These are phyloP conservation scores for Epichloe baconii DNA, from an alignment of 2,329 filamentous ascomycete species.

Conservation along the genomic window DNA sequence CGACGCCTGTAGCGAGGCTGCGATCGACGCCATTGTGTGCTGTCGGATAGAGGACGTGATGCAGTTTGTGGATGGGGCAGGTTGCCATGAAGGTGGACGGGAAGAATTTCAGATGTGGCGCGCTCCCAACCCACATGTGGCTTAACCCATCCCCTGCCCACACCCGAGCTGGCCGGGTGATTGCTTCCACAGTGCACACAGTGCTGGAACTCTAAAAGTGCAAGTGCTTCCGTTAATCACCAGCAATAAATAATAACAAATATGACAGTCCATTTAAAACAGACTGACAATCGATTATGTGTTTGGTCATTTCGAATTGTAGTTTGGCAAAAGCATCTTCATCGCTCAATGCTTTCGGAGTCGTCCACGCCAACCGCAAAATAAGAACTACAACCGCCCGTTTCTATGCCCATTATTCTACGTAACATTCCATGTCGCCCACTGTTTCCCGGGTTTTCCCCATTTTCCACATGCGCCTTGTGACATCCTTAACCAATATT, in stretches of 20 bases:
- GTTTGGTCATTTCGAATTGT: background rate
- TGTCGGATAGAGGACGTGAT: constrained; percentile 10
- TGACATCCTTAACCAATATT: constrained; percentile 15
- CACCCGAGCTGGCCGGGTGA: background rate
- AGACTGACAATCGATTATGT: background rate
- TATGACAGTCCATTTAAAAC: background rate
- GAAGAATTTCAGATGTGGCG: constrained; percentile 22
- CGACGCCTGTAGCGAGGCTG: constrained; percentile 60
- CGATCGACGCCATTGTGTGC: constrained; percentile 48
- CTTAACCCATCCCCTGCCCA: constrained; percentile 9
- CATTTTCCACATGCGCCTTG: constrained; percentile 15
- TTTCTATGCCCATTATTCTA: constrained; percentile 10
- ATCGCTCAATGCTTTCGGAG: background rate
- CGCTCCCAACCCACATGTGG: constrained; percentile 11
- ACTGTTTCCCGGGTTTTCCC: constrained; percentile 9
- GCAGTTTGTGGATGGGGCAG: constrained; percentile 8
- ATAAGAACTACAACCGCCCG: constrained; percentile 1
- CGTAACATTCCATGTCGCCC: constrained; percentile 15
- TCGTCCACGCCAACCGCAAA: background rate
- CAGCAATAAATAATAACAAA: background rate
- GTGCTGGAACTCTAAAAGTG: background rate
- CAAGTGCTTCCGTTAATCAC: background rate
- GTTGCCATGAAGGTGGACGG: constrained; percentile 5
- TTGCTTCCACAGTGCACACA: background rate
- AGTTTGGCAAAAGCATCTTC: background rate